Evolutionary conservation across 106 monocot genomes (phyloP), one percentile per base, ranked within the genome.

Genomic region (Acorus gramineus): DNA sequence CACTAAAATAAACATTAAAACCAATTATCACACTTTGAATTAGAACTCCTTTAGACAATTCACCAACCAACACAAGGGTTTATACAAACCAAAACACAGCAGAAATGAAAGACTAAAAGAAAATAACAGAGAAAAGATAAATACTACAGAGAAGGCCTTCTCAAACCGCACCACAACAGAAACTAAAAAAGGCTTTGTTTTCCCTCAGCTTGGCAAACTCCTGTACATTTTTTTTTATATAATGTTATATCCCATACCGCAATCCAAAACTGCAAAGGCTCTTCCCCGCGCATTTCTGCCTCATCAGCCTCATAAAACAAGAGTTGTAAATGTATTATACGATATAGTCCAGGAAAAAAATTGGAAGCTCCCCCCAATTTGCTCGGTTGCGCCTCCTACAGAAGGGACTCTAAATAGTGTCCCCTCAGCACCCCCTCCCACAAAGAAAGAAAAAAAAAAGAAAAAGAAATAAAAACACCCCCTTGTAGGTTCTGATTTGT

Each of bases 211-310:
- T 60, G 46, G 46, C 28, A 28, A 63, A 46, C 75, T 64, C 52
- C 68, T 76, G 64, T 75, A 65, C 70, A 70, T 53, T 47, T 28
- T 28, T 28, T 28, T 28, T n/a, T n/a, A n/a, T 28, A 28, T 28
- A 45, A 45, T 46, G 9, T 62, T 42, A 49, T 44, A 7, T 50
- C 69, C 59, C 46, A 42, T 5, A 64, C 64, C 47, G 58, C 60
- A 46, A 49, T 62, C 46, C 61, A 77, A 77, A 70, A 77, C 50
- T 66, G 47, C 47, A 12, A 71, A 71, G 61, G 55, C 60, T 59
- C 64, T 28, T 66, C 59, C 71, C 77, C 46, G 60, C 66, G 42
- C 76, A 56, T 53, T 54, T 70, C 64, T 11, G 47, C 46, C 42
- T 49, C 49, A 42, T 28, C 56, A 54, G 47, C 7, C 69, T 57